Base-by-base conservation (phyloP, 371 early-diverging fungal genomes). In the Nematocida ausubeli region DNA sequence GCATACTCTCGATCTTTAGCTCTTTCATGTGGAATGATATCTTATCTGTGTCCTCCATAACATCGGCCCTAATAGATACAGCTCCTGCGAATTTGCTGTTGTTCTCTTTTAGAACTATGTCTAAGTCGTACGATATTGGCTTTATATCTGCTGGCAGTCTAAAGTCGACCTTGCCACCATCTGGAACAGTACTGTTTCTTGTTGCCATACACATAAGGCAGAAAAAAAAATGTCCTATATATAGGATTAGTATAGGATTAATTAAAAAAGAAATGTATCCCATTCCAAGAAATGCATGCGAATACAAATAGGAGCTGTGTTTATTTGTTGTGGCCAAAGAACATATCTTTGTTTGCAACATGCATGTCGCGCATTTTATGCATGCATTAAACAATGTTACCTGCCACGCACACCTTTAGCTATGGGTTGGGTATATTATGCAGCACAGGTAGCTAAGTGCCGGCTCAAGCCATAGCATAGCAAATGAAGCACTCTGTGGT, bases 81-180 rank as follows among this genome's bases (percentile, higher is more conserved):
- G 16, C 22, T 26, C 78, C 78, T 40, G 14, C 12, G 32, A 72
- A 72, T 28, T 55, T 44, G 24, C 40, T 37, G 3, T 9, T 75
- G 44, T 30, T 51, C 37, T 62, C 56, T 32, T 66, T 66, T 16
- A 75, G 54, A 12, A 54, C 9, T 34, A 75, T 39, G 12, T 66
- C 28, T 9, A 75, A 26, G 54, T 34, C 37, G 42, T 75, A 75
- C 26, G 14, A 24, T 1, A 9, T 9, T 49, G 78, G 78, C 39
- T 66, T 65, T 52, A 75, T 52, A n/a, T 50, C 55, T 14, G 16
- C 32, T 6, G 66, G 65, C 40, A 75, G 73, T 26, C 73, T 62
- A 16, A 60, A 37, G 24, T 37, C 60, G 32, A 22, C 2, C 16
- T 14, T 35, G 35, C 35, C 37, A 7, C 37, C 37, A 7, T 30